Evolutionary conservation across 2,329 filamentous ascomycete genomes (phyloP).

Genomic region (Albophoma yamanashiensis): DNA sequence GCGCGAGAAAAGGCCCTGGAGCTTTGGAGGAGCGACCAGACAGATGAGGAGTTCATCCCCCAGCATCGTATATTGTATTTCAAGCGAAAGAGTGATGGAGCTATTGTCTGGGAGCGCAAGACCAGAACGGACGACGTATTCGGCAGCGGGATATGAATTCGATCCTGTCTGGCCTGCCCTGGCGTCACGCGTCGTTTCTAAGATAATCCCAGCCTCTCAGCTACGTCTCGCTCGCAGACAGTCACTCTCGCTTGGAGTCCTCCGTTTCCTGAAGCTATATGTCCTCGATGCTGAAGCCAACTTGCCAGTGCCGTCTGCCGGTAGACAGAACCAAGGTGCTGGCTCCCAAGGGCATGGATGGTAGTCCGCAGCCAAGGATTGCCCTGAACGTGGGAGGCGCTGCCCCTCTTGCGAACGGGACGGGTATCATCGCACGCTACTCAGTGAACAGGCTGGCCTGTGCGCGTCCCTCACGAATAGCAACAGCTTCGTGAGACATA

Average conservation of each 20-base stretch:
- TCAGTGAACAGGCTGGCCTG: background rate
- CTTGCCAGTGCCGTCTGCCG: background rate
- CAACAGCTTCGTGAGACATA: background rate
- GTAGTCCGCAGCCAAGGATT: background rate
- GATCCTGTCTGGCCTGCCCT: background rate
- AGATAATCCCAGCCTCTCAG: background rate
- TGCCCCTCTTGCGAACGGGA: too few species aligned
- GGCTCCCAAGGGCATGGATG: background rate
- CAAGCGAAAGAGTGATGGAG: constrained; percentile 37
- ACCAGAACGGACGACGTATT: constrained; percentile 44
- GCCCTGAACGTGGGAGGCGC: too few species aligned
- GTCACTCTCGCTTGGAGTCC: background rate
- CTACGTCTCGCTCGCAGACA: background rate
- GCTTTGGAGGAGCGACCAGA: constrained; percentile 50
- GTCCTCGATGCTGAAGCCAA: background rate
- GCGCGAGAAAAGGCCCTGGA: constrained; percentile 41
- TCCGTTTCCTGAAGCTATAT: background rate
- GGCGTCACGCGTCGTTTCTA: background rate
- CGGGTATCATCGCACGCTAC: too few species aligned
- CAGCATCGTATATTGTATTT: constrained; percentile 55
- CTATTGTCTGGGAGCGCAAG: constrained; percentile 46
- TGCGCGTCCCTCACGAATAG: background rate
- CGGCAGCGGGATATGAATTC: constrained; percentile 31
- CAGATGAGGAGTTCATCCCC: constrained; percentile 56
- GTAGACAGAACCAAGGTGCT: too few species aligned